Base-by-base conservation (phyloP, 2,329 filamentous ascomycete genomes). In the Tricladium varicosporioides region DNA sequence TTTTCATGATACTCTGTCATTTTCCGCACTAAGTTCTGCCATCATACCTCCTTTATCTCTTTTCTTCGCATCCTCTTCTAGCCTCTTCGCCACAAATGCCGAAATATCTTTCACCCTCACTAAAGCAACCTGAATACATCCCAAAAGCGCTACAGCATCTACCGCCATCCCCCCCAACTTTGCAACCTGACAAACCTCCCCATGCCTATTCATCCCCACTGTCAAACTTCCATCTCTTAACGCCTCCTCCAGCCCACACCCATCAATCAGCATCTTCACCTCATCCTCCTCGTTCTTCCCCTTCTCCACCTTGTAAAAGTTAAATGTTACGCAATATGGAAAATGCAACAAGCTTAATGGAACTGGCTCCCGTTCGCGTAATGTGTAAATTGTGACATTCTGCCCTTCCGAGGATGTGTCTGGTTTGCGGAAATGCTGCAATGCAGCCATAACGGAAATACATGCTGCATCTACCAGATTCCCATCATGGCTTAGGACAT, bases 331-430 rank as follows among this genome's bases (percentile, higher is more conserved):
- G 70, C 92, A 96, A 54, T 97, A 87, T 1, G 94, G 94, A 65
- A 91, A 89, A 74, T 97, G 94, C 63, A 97, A 83, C 78, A 96
- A 91, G 66, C 90, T 92, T 60, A 99, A 79, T 48, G 91, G 87
- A 47, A 97, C 91, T 0, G 93, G 93, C 62, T 96, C 92, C 61
- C 94, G 82, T 76, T 99, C 93, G 11, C 89, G 85, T 2, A 88
- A 74, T 1, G 87, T 89, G 75, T 93, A 96, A 45, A 97, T 84
- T 1, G 89, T 95, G 62, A 97, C 83, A 31, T 85, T 83, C 66
- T 92, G 92, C 56, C 91, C 91, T 67, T 92, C 87, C 33, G 97
- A 89, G 65, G 86, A 87, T 5, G 92, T 91, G 71, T 97, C 94
- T 1, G 92, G 92, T 69, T 92, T 87, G 60, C 91, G 84, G 75